Evolutionary conservation across 169 alveolate species (phyloP).

Genomic region (Amoebophrya sp.): DNA sequence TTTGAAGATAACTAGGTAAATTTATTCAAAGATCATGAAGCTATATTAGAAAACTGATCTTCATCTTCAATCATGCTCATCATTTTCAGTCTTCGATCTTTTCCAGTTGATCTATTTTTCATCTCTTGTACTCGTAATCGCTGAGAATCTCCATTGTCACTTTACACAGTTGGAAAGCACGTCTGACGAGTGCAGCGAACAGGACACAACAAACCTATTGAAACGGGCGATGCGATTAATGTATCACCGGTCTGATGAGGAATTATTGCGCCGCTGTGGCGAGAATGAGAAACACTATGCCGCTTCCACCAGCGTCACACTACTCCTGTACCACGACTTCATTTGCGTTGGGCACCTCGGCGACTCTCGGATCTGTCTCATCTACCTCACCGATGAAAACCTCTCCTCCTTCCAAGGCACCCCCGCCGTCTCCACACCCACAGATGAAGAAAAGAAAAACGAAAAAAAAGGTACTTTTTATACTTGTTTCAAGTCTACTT

Average conservation of each 20-base stretch:
- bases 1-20: too few species aligned
- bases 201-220: conserved; percentile 24
- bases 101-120: too few species aligned
- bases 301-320: conserved; percentile 61
- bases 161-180: not conserved
- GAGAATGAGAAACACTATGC: conserved; percentile 57
- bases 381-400: conserved; percentile 3
- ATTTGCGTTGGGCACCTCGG: conserved; percentile 59
- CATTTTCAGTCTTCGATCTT: too few species aligned
- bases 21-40: too few species aligned
- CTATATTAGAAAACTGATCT: too few species aligned
- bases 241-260: conserved; percentile 57
- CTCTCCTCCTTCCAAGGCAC: not conserved
- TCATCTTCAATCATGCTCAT: too few species aligned
- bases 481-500: not conserved
- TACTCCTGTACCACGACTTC: conserved; percentile 52
- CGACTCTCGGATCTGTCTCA: not conserved
- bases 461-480: too few species aligned
- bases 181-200: not conserved
- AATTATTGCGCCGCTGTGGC: conserved; percentile 54
- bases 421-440: not conserved
- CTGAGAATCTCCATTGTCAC: too few species aligned
- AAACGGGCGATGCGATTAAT: conserved; percentile 45
- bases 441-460: not conserved
- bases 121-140: too few species aligned